These are phyloP conservation scores for Tricholoma sp. DNA, from an alignment of 768 basidiomycete genomes.

Conservation along the genomic window DNA sequence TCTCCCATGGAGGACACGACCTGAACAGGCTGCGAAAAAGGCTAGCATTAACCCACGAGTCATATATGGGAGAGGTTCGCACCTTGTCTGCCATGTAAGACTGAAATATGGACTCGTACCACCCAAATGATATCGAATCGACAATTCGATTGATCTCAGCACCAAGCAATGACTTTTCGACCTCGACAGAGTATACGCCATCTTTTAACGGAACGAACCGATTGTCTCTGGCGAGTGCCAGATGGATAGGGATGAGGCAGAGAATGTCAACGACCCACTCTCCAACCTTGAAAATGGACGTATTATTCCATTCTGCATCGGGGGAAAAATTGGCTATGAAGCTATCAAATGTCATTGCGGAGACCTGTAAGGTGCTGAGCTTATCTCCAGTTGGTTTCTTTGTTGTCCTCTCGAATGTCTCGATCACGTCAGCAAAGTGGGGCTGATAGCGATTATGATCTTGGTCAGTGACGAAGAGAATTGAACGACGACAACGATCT, in stretches of 20 bases:
- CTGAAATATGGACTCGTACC: conserved; percentile 62
- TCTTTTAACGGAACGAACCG: conserved; percentile 59
- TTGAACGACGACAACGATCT: conserved; percentile 24
- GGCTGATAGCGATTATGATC: conserved; percentile 28
- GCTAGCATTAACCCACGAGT: not conserved
- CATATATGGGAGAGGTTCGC: not conserved
- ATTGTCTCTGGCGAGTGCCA: conserved; percentile 56
- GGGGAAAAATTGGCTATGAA: conserved; percentile 18
- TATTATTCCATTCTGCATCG: conserved; percentile 15
- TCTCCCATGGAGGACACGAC: conserved; percentile 68
- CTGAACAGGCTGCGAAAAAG: conserved; percentile 42
- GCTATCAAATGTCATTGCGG: conserved; percentile 22
- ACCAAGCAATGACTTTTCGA: conserved; percentile 51
- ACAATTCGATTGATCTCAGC: conserved; percentile 54
- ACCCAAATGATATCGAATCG: conserved; percentile 51
- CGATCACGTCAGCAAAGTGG: conserved; percentile 43
- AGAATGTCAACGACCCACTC: conserved; percentile 61
- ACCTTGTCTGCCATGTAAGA: conserved; percentile 59
- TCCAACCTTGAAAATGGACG: conserved; percentile 40
- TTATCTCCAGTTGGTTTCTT: conserved; percentile 47
- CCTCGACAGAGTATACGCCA: conserved; percentile 39
- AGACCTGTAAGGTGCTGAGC: conserved; percentile 33
- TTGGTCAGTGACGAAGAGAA: conserved; percentile 41
- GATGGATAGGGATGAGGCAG: conserved; percentile 61
- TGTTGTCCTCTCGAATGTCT: conserved; percentile 41